phyloP scores from a whole-genome alignment of 768 basidiomycete genomes.

The Galerina marginata region DNA sequence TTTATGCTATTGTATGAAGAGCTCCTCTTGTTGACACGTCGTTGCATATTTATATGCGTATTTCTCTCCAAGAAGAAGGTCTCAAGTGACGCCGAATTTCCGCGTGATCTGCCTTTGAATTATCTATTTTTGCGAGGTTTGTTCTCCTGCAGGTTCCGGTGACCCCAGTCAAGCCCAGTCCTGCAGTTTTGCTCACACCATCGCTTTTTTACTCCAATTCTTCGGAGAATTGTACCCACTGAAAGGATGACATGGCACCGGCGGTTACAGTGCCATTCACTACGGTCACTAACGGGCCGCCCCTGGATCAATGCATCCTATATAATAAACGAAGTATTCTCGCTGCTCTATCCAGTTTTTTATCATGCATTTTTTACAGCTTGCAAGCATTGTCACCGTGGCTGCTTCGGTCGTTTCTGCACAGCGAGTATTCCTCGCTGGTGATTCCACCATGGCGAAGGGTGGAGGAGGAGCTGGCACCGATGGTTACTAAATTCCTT shows the following conservation, averaged over 20 bases:
- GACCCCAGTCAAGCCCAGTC: neutral
- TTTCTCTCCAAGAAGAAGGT: no score
- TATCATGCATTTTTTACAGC: slow-evolving; percentile 10
- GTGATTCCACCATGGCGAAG: slow-evolving; percentile 51
- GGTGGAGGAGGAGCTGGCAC: slow-evolving; percentile 44
- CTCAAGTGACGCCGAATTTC: no score
- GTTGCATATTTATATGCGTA: no score
- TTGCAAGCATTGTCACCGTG: slow-evolving; percentile 7
- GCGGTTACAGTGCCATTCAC: no score
- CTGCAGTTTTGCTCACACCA: neutral
- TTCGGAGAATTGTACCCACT: slow-evolving; percentile 10
- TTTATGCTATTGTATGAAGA: no score
- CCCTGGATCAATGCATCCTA: no score
- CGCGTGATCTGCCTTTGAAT: no score
- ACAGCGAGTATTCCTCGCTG: slow-evolving; percentile 47
- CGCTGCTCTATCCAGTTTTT: no score
- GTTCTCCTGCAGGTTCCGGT: neutral
- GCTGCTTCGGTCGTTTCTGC: neutral
- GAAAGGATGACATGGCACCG: neutral
- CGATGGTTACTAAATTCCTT: slow-evolving; percentile 29
- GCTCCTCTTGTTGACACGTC: no score
- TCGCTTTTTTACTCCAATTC: neutral
- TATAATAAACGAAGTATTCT: no score
- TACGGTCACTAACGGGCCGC: neutral
- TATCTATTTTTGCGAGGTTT: neutral